Evolutionary conservation across 2,329 filamentous ascomycete genomes (phyloP).

Genomic region (Fusarium cyanostomum): DNA sequence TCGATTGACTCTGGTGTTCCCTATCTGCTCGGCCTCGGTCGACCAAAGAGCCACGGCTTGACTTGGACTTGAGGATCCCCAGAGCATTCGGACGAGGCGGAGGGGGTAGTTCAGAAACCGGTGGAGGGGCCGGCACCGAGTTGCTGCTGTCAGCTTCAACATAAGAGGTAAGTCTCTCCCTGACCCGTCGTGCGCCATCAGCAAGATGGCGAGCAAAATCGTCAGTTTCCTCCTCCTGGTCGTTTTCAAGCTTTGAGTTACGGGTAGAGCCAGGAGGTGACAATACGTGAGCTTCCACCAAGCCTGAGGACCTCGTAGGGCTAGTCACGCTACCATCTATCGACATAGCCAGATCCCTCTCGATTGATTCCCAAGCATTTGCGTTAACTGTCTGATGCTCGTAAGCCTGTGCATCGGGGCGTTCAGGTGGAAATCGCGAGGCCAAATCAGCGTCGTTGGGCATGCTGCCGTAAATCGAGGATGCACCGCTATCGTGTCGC

Average conservation of each 20-base stretch:
- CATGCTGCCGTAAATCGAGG: conserved; percentile 75
- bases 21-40: conserved; percentile 56
- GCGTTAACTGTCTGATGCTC: conserved; percentile 44
- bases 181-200: conserved; percentile 73
- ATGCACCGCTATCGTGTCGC: conserved; percentile 80
- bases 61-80: conserved; percentile 71
- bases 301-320: conserved; percentile 31
- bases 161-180: conserved; percentile 76
- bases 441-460: conserved; percentile 47
- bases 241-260: conserved; percentile 44
- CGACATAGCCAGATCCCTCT: conserved; percentile 42
- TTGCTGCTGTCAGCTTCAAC: conserved; percentile 67
- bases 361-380: conserved; percentile 58
- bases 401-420: conserved; percentile 38
- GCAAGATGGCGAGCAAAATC: conserved; percentile 80
- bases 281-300: conserved; percentile 26
- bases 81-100: conserved; percentile 64
- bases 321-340: conserved; percentile 38
- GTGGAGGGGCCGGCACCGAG: conserved; percentile 37
- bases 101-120: conserved; percentile 53
- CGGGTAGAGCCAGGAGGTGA: conserved; percentile 8
- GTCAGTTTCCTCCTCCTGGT: conserved; percentile 63
- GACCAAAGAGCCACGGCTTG: conserved; percentile 72
- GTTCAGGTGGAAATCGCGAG: conserved; percentile 49
- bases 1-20: conserved; percentile 55